Evolutionary conservation across 2,329 filamentous ascomycete genomes (phyloP), one percentile per base, ranked within the genome.

Genomic region (Colletotrichum sp.): DNA sequence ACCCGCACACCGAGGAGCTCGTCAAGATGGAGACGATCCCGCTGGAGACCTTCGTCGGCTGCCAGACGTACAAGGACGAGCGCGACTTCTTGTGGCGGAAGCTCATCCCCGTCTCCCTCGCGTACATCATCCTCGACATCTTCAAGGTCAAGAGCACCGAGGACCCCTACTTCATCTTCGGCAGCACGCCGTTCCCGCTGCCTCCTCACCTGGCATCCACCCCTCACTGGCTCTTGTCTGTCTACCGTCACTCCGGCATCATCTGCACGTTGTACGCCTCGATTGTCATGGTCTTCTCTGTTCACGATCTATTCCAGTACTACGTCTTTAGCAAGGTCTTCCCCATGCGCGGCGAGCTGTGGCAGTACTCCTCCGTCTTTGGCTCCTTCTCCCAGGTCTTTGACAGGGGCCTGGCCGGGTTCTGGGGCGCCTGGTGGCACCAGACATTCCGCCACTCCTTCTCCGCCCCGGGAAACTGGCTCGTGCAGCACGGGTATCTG

Each of bases 361-460:
- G 89, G 90, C 86, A 88, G 65, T 87, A 88, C 76, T 87, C 91
- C 1, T 84, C 90, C 34, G 86, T 90, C 6, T 88, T 92, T 75
- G 93, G 94, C 15, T 87, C 87, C 24, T 85, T 90, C 71, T 79
- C 80, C 1, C 84, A 87, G 30, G 87, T 96, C 3, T 84, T 93
- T 13, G 91, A 95, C 77, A 88, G 91, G 74, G 96, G 96, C 0
- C 87, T 98, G 3, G 89, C 91, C 1, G 96, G 96, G 1, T 94
- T 93, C 85, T 99, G 96, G 96, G 93, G 94, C 60, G 88, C 88
- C 26, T 96, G 92, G 89, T 98, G 96, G 96, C 96, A 99, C 83
- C 96, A 98, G 84, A 93, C 93, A 4, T 98, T 98, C 85, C 93
- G 96, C 1, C 90, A 92, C 71, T 92, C 91, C 4, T 96, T 96